These are phyloP conservation scores for Tilletia indica DNA, from an alignment of 1,284 basidiomycete genomes.

Conservation along the genomic window DNA sequence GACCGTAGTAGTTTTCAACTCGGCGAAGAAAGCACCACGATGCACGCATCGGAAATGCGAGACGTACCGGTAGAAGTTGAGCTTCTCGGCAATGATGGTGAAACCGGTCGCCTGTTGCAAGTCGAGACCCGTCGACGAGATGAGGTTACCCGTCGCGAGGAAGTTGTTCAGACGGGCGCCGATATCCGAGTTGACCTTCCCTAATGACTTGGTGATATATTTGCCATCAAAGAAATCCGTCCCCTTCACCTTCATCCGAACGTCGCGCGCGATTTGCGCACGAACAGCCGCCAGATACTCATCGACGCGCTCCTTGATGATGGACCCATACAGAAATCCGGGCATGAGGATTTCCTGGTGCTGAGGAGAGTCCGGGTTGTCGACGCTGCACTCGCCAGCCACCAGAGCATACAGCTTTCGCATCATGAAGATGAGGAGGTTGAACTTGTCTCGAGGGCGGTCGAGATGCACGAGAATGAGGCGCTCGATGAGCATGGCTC, in stretches of 20 bases:
- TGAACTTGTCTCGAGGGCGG: slow-evolving; percentile 88
- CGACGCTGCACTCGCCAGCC: slow-evolving; percentile 82
- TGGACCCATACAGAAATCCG: slow-evolving; percentile 90
- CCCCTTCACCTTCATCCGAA: slow-evolving; percentile 65
- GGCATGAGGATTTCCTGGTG: slow-evolving; percentile 97
- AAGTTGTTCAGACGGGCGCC: slow-evolving; percentile 88
- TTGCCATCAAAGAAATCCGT: slow-evolving; percentile 83
- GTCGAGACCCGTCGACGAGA: slow-evolving; percentile 92
- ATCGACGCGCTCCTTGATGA: slow-evolving; percentile 95
- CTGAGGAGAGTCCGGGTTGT: slow-evolving; percentile 98
- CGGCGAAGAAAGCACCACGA: slow-evolving; percentile 98
- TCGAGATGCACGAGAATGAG: slow-evolving; percentile 88
- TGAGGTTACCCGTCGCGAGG: slow-evolving; percentile 93
- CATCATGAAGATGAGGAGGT: slow-evolving; percentile 96
- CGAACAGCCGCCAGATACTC: slow-evolving; percentile 79
- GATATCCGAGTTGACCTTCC: slow-evolving; percentile 84
- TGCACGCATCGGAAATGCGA: slow-evolving; percentile 98
- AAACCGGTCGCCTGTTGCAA: slow-evolving; percentile 95
- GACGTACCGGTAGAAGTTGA: slow-evolving; percentile 98
- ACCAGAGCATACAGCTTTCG: slow-evolving; percentile 92
- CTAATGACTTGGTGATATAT: slow-evolving; percentile 77
- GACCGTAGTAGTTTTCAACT: slow-evolving; percentile 96
- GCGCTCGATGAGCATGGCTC: slow-evolving; percentile 79
- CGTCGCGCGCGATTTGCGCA: slow-evolving; percentile 71
- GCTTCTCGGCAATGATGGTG: slow-evolving; percentile 97